A percentile compares a stretch with the other conserved stretches of the same genome.
phyloP scores from a whole-genome alignment of 169 alveolate genomes.

The Theileria luwenshuni region DNA sequence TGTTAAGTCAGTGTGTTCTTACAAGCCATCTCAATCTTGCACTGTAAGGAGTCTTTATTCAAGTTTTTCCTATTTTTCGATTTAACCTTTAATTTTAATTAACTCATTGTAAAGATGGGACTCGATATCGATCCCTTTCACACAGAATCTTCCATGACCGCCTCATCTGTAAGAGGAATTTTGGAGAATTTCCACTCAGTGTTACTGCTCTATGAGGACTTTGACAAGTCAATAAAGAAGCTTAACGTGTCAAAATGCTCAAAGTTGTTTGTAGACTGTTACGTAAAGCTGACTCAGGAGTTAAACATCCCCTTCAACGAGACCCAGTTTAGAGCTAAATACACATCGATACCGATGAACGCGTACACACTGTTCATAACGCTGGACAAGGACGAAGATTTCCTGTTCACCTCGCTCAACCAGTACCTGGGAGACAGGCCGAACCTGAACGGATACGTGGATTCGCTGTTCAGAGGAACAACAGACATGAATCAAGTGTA shows the following conservation, averaged over 20 bases:
- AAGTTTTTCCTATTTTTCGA: no score
- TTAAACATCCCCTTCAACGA: background rate
- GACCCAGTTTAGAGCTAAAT: background rate
- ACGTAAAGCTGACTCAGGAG: background rate
- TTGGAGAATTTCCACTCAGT: background rate
- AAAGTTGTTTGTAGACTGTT: background rate
- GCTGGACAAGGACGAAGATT: background rate
- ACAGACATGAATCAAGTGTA: constrained; percentile 23
- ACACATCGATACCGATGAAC: constrained; percentile 23
- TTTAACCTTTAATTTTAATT: no score
- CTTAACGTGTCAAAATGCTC: background rate
- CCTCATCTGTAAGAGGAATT: background rate
- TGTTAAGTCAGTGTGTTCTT: no score
- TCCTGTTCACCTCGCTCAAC: background rate
- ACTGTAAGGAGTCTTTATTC: no score
- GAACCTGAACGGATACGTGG: background rate
- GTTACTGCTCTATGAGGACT: constrained; percentile 9
- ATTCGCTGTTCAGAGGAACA: background rate
- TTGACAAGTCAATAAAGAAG: constrained; percentile 1
- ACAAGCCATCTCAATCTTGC: no score
- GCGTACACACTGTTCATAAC: background rate
- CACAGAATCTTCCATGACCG: constrained; percentile 10
- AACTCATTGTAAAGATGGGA: constrained; percentile 4
- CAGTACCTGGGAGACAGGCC: constrained; percentile 1
- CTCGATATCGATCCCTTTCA: background rate